Conservation (phyloP, 805 yeast species). For the Starmerella asiatica region DNA sequence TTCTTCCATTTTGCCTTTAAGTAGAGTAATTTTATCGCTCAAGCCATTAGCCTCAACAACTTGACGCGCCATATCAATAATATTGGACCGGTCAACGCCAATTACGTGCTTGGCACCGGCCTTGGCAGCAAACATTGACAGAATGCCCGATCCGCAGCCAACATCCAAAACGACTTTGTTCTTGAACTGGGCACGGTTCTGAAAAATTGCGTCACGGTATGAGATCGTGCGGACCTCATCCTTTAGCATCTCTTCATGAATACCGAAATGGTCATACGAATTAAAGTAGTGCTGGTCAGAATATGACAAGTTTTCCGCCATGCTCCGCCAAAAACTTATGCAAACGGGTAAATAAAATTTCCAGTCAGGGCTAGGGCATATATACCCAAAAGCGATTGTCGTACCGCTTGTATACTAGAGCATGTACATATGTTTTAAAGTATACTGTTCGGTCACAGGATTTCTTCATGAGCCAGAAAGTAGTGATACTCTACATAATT, state of each 20-base stretch:
- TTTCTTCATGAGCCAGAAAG: too few species aligned
- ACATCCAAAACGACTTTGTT: slow-evolving; percentile 92
- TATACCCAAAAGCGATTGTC: too few species aligned
- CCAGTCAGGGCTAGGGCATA: not conserved
- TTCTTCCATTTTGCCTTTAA: slow-evolving; percentile 91
- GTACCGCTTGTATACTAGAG: too few species aligned
- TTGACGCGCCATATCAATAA: slow-evolving; percentile 90
- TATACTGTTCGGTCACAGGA: too few species aligned
- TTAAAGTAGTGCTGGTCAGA: slow-evolving; percentile 84
- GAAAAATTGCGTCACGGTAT: slow-evolving; percentile 82
- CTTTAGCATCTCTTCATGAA: slow-evolving; percentile 97
- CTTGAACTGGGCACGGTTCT: slow-evolving; percentile 77
- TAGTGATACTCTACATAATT: too few species aligned
- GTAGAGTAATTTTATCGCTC: slow-evolving; percentile 68
- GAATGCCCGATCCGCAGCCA: slow-evolving; percentile 97
- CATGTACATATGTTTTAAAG: too few species aligned
- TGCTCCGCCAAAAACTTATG: not conserved
- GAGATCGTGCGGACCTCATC: slow-evolving; percentile 85
- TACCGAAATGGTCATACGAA: slow-evolving; percentile 93
- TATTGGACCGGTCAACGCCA: slow-evolving; percentile 94
- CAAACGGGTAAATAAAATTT: not conserved
- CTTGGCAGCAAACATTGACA: slow-evolving; percentile 94
- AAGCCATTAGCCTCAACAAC: slow-evolving; percentile 76
- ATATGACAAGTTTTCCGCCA: slow-evolving; percentile 8
- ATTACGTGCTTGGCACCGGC: slow-evolving; percentile 99